These are phyloP conservation scores for Zygosaccharomyces rouxii DNA, from an alignment of 805 yeast genomes.

Conservation along the genomic window DNA sequence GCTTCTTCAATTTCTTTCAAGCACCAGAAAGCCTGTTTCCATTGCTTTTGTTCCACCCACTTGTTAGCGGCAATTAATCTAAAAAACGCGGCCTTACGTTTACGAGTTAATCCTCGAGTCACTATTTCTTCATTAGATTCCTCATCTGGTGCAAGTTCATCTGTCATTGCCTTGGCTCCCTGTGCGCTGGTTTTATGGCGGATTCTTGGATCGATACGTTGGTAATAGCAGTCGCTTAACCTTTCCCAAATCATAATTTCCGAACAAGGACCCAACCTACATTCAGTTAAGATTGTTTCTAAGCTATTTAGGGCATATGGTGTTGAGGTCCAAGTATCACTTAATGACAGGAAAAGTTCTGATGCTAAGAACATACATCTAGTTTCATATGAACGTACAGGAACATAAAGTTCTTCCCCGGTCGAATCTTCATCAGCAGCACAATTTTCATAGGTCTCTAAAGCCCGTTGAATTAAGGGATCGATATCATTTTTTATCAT, in stretches of 20 bases:
- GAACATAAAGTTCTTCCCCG: constrained; percentile 41
- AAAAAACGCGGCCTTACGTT: constrained; percentile 76
- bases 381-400: constrained; percentile 54
- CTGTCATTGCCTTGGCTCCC: constrained; percentile 7
- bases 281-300: constrained; percentile 45
- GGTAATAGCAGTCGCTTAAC: constrained; percentile 47
- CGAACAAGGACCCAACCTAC: constrained; percentile 43
- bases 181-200: constrained; percentile 20
- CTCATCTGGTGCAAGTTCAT: constrained; percentile 16
- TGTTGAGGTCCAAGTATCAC: constrained; percentile 41
- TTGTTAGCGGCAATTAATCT: constrained; percentile 66
- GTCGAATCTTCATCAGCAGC: constrained; percentile 45
- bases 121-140: constrained; percentile 36
- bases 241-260: constrained; percentile 51
- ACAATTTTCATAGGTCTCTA: constrained; percentile 36
- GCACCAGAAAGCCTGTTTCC: constrained; percentile 34
- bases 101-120: constrained; percentile 53
- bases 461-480: constrained; percentile 35
- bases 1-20: constrained; percentile 29
- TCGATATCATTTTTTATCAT: constrained; percentile 43
- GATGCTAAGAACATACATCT: constrained; percentile 62
- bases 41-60: constrained; percentile 46
- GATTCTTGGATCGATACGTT: constrained; percentile 40
- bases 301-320: constrained; percentile 42
- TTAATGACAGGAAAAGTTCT: constrained; percentile 54